Evolutionary conservation across 371 early-diverging fungal species (phyloP), one percentile per base, ranked within the genome.

Genomic region (Mortierella sp.): DNA sequence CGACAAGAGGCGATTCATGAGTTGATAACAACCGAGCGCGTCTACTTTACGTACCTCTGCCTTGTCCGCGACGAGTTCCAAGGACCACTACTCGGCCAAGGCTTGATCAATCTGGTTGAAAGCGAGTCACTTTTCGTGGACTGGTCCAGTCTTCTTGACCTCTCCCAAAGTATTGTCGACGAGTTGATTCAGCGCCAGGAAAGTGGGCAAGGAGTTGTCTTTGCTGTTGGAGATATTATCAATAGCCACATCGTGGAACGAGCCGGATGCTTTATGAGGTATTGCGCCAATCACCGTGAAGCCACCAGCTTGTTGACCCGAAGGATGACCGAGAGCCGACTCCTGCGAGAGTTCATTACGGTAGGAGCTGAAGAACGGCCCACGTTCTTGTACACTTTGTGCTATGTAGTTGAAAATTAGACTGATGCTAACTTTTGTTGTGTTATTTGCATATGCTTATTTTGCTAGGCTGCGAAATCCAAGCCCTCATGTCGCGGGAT

Each of bases 1-100:
- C 92, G 98, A 57, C 97, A 97, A 81, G 98, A 97, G 74, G 96
- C 96, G 4, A 95, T 98, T 73, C 95, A 92, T 83, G 98, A 98
- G 88, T 87, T 98, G 52, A 94, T 97, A 42, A 86, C 91, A 42
- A 97, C 97, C 2, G 98, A 98, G 85, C 92, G 92, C 74, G 90
- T 91, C 1, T 98, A 97, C 86, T 90, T 97, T 21, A 90, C 92
- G 1, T 96, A 97, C 86, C 89, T 98, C 78, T 95, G 96, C 79
- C 88, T 97, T 84, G 93, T 98, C 55, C 88, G 95, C 10, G 94
- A 97, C 84, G 94, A 96, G 48, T 92, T 92, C 73, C 84, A 90
- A 78, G 72, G 84, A n/a, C 92, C 92, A 3, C 72, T 92, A 55
- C 82, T 88, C 78, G 77, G 83, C n/a, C 82, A 85, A 65, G 75